Conservation (phyloP, 768 basidiomycete genomes). For the Russula emetica region DNA sequence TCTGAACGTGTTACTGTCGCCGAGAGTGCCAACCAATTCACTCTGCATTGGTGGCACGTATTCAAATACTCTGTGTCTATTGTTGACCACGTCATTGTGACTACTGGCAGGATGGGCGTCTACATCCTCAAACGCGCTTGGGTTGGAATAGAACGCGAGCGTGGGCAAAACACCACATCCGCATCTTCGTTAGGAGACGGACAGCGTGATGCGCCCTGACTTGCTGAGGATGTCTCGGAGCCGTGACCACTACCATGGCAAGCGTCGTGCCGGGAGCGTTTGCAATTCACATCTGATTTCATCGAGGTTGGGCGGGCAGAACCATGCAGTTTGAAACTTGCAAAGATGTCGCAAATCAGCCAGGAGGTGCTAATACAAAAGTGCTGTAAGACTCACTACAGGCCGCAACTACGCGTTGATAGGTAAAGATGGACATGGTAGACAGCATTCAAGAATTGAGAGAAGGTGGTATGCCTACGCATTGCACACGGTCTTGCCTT, state of each 20-base stretch:
- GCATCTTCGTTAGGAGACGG: conserved; percentile 54
- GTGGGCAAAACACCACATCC: conserved; percentile 49
- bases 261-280: conserved; percentile 77
- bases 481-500: conserved; percentile 88
- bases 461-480: conserved; percentile 51
- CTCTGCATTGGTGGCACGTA: conserved; percentile 40
- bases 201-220: conserved; percentile 68
- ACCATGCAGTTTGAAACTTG: conserved; percentile 75
- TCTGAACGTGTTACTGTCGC: conserved; percentile 33
- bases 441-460: background rate
- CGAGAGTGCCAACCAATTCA: conserved; percentile 49
- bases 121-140: conserved; percentile 8
- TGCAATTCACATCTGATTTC: conserved; percentile 88
- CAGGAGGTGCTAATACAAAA: background rate
- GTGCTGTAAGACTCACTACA: conserved; percentile 53
- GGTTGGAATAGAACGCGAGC: conserved; percentile 60
- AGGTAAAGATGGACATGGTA: background rate
- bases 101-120: conserved; percentile 41
- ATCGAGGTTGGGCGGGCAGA: conserved; percentile 83
- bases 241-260: conserved; percentile 40
- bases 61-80: conserved; percentile 33
- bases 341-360: conserved; percentile 15
- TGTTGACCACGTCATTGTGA: conserved; percentile 39
- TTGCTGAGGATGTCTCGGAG: conserved; percentile 71
- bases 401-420: conserved; percentile 53